phyloP scores from a whole-genome alignment of 1,139 yeast genomes.

The Meyerozyma athensensis region DNA sequence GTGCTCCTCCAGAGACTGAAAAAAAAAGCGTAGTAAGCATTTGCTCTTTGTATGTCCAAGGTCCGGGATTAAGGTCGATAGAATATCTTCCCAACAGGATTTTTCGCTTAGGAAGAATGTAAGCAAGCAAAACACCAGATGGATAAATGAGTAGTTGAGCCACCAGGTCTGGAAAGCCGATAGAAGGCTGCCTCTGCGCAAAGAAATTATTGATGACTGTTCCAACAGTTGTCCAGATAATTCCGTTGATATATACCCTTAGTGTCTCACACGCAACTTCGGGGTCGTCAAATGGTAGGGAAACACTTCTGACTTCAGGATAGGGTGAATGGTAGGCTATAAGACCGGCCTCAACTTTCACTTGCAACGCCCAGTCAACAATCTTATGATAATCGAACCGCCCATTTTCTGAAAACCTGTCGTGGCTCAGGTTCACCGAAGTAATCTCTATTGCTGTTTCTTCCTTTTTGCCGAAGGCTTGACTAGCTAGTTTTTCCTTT shows the following conservation, averaged over 20 bases:
- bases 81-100: conserved; percentile 28
- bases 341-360: conserved; percentile 36
- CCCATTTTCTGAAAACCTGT: neutral
- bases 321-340: conserved; percentile 44
- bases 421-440: neutral
- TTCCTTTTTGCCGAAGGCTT: neutral
- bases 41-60: conserved; percentile 31
- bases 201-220: conserved; percentile 41
- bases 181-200: conserved; percentile 41
- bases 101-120: conserved; percentile 36
- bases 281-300: conserved; percentile 43
- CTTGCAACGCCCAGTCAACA: conserved; percentile 33
- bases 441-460: neutral
- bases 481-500: neutral
- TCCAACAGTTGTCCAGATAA: conserved; percentile 41
- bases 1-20: conserved; percentile 42
- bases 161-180: conserved; percentile 21
- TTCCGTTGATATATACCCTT: conserved; percentile 36
- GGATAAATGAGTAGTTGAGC: conserved; percentile 26
- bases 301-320: conserved; percentile 42
- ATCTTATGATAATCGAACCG: conserved; percentile 11
- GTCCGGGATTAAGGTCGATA: conserved; percentile 38
- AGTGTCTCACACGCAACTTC: conserved; percentile 36
- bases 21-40: conserved; percentile 39
- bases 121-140: conserved; percentile 16